These are phyloP conservation scores for Neurospora sp. DNA, from an alignment of 495 filamentous ascomycete genomes.

Conservation along the genomic window DNA sequence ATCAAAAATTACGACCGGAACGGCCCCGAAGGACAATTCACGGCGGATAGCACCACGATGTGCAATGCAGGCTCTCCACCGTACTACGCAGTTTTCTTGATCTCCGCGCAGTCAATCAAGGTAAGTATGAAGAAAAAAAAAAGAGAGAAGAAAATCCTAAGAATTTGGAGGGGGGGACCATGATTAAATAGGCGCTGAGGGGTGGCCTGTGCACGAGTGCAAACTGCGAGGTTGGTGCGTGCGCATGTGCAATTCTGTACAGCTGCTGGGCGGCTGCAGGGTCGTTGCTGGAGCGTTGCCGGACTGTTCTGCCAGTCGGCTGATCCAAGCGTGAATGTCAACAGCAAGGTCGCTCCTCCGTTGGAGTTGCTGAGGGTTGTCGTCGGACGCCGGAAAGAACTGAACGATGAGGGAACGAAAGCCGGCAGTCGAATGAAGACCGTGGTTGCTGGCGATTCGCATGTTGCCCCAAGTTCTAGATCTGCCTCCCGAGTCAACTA, in stretches of 20 bases:
- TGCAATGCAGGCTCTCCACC: slow-evolving; percentile 27
- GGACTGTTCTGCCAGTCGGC: too few relatives aligned
- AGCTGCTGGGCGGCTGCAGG: not conserved
- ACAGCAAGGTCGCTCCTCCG: too few relatives aligned
- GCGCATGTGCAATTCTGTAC: not conserved
- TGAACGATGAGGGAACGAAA: too few relatives aligned
- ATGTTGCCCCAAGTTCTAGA: not conserved
- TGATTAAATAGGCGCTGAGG: not conserved
- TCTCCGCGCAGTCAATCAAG: slow-evolving; percentile 22
- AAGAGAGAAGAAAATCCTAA: slow-evolving; percentile 7
- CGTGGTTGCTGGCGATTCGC: too few relatives aligned
- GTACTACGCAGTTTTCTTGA: slow-evolving; percentile 20
- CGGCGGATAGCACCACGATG: slow-evolving; percentile 21
- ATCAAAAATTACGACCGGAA: slow-evolving; percentile 30
- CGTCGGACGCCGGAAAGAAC: too few relatives aligned
- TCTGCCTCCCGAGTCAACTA: not conserved
- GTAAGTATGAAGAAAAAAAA: slow-evolving; percentile 30
- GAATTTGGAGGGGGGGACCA: not conserved
- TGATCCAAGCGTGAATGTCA: too few relatives aligned
- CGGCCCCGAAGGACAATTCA: slow-evolving; percentile 32
- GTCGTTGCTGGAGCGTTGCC: too few relatives aligned
- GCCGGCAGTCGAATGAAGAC: too few relatives aligned
- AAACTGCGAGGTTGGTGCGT: not conserved
- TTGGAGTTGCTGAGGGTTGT: too few relatives aligned
- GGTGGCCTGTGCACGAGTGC: slow-evolving; percentile 15